These are phyloP conservation scores for Boletellus emodensis DNA, from an alignment of 768 basidiomycete species.

Conservation along the genomic window DNA sequence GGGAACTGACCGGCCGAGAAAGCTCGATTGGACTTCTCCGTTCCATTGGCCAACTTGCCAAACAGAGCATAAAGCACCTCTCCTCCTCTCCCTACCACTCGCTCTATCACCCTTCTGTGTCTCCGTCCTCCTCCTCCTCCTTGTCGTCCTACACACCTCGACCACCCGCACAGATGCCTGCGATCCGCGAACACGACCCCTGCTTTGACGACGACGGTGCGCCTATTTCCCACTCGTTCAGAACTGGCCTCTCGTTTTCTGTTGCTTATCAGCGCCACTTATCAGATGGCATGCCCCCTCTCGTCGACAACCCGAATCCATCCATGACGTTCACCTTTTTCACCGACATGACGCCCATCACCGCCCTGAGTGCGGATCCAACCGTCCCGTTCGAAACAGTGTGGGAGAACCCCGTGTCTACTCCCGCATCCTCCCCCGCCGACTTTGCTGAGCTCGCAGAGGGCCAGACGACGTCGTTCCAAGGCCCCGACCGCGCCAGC, in stretches of 20 bases:
- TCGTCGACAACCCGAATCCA: slow-evolving; percentile 51
- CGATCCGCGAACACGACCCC: slow-evolving; percentile 28
- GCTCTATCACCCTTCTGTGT: slow-evolving; percentile 29
- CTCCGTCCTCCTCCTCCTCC: slow-evolving; percentile 3
- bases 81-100: slow-evolving; percentile 21
- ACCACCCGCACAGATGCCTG: slow-evolving; percentile 11
- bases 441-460: slow-evolving; percentile 16
- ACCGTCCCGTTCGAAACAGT: slow-evolving; percentile 32
- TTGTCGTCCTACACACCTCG: not conserved
- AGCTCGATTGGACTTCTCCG: slow-evolving; percentile 20
- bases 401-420: slow-evolving; percentile 25
- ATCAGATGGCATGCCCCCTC: slow-evolving; percentile 47
- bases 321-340: slow-evolving; percentile 61
- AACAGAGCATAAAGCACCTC: slow-evolving; percentile 34
- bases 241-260: not conserved
- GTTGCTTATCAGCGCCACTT: slow-evolving; percentile 8
- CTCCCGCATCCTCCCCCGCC: slow-evolving; percentile 15
- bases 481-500: slow-evolving; percentile 37
- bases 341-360: slow-evolving; percentile 54
- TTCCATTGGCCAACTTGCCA: slow-evolving; percentile 32
- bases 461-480: slow-evolving; percentile 14
- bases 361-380: slow-evolving; percentile 39
- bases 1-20: slow-evolving; percentile 29
- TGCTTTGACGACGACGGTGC: slow-evolving; percentile 37
- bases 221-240: slow-evolving; percentile 3